Evolutionary conservation across 2,329 filamentous ascomycete genomes (phyloP).

Genomic region (Zarea fungicola): DNA sequence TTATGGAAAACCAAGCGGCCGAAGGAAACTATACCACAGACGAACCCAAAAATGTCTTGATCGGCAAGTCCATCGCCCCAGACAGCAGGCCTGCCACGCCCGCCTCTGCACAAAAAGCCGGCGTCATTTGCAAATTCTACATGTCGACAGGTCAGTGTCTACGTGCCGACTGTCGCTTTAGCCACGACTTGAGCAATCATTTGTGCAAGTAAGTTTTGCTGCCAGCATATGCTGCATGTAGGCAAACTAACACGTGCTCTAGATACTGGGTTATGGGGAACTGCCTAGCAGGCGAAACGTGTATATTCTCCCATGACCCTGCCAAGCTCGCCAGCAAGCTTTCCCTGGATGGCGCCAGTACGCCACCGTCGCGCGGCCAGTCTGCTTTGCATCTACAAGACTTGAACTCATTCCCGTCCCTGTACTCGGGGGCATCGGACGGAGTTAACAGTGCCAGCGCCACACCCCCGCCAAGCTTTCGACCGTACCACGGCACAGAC

Average conservation of each 20-base stretch:
- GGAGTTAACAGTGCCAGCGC: constrained; percentile 43
- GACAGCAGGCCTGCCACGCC: constrained; percentile 73
- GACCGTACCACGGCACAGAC: constrained; percentile 55
- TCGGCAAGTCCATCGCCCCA: constrained; percentile 84
- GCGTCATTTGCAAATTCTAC: constrained; percentile 96
- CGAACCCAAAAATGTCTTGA: constrained; percentile 64
- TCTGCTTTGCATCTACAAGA: constrained; percentile 76
- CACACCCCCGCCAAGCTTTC: constrained; percentile 66
- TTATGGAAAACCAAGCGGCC: constrained; percentile 69
- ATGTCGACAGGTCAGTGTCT: constrained; percentile 93
- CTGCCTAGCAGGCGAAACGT: constrained; percentile 87
- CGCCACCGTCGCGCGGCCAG: constrained; percentile 57
- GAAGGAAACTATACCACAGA: constrained; percentile 31
- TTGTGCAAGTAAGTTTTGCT: constrained; percentile 82
- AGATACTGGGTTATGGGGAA: constrained; percentile 97
- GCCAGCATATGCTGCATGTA: background rate
- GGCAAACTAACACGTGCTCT: constrained; percentile 7
- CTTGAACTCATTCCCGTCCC: constrained; percentile 75
- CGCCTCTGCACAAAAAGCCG: constrained; percentile 69
- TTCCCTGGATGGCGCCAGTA: constrained; percentile 62
- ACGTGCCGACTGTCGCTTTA: constrained; percentile 92
- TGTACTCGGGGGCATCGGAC: constrained; percentile 58
- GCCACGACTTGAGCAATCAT: constrained; percentile 91
- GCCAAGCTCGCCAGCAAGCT: constrained; percentile 79
- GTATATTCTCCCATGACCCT: constrained; percentile 96